Base-by-base conservation (phyloP, 1,284 basidiomycete species). In the Phylloporus gajari region DNA sequence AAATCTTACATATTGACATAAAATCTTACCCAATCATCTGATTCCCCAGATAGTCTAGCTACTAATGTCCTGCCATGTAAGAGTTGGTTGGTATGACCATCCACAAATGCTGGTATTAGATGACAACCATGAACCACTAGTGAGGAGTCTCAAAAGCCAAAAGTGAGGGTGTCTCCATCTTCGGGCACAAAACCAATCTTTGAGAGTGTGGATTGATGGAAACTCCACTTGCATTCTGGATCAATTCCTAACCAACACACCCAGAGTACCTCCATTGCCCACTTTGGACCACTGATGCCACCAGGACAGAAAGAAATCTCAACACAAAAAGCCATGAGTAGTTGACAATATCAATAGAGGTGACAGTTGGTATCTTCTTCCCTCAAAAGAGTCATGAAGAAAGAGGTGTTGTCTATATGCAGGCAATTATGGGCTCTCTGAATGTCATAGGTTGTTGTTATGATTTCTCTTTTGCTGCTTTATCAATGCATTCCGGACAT, bases 1-100 rank as follows among this genome's bases (percentile, higher is more conserved):
- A 51, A 25, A 13, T 25, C 71, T 51, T 12, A 69, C 71, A 73
- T 73, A 27, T 73, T 73, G 0, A 72, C 15, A 17, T 72, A 72
- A 17, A 56, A 73, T 19, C 46, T 46, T 0, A 46, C 48, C 72
- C 66, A 72, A 13, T 72, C 51, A 8, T 72, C 63, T 4, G 3
- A 25, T 25, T 73, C 71, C 1, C 58, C 71, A 5, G 30, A 17
- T 3, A 61, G 62, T n/a, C 71, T 48, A 0, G 72, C 62, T n/a
- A 72, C 23, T 2, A 66, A 72, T 2, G 44, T 15, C 6, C 66
- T 56, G 5, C 19, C 42, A 2, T 6, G 23, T 8, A 73, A 23
- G 0, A 73, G 27, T 5, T 66, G 12, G 13, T 13, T 13, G 6
- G 70, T 71, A 7, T 25, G 44, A 9, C 65, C 21, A 1, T 63